Base-by-base conservation (phyloP, 164 flowering plant genomes). In the Liquidambar formosana region DNA sequence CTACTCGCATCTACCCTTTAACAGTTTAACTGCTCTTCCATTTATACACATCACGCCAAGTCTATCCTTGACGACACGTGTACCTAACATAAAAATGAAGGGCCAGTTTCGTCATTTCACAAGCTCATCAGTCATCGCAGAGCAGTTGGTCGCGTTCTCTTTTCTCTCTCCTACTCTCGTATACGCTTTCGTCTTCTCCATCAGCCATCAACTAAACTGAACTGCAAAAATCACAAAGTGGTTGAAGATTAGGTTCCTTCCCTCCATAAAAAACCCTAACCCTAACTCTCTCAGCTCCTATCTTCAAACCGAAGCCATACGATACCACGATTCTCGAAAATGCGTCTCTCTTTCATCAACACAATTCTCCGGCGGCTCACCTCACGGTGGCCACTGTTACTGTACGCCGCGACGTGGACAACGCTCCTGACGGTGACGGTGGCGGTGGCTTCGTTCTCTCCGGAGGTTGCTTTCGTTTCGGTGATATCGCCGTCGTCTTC, bases 381-480 rank as follows among this genome's bases (percentile, higher is more conserved):
- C 44, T 38, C 76, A 0, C 71, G 78, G 27, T 72, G 82, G 79
- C 83, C 84, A 4, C 18, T 84, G 58, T 72, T 87, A 10, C 43
- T 82, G 71, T 81, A 85, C 76, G 85, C 88, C 23, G 79, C 77
- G 18, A 56, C 82, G 2, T 90, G 95, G 95, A 86, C 89, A 10
- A 47, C 75, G 0, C 61, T 86, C 53, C 71, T 90, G 10, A 82
- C 84, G 3, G 22, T 71, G 26, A 78, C 84, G 13, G 90, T 90
- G 23, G 90, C 82, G 5, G 70, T 85, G 19, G 89, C 85, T 0
- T 86, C 95, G 0, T 88, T 88, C 71, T 65, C 87, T 10, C 89
- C 90, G 26, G 90, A 89, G 75, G 26, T 80, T 8, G 87, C 89
- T 0, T 89, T 87, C 58, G 82, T 82, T 0, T 73, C 79, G 5